Conservation (phyloP, 2,329 filamentous ascomycete species). For the Arthroderma sp. region DNA sequence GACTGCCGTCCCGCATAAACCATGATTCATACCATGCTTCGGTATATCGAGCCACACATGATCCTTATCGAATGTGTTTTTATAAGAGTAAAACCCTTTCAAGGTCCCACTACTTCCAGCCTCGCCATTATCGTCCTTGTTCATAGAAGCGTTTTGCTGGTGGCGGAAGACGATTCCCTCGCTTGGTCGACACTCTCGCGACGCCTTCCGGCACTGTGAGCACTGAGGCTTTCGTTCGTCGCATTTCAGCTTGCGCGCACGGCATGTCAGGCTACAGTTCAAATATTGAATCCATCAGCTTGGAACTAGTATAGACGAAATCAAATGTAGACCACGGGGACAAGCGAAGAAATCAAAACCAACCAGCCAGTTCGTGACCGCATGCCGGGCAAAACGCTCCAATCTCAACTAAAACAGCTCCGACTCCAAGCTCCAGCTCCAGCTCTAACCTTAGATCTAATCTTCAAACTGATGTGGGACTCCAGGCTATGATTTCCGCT, state of each 20-base stretch:
- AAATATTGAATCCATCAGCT: neutral
- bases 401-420: neutral
- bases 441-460: no score
- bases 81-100: conserved; percentile 52
- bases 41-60: conserved; percentile 52
- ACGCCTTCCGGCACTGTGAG: conserved; percentile 48
- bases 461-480: no score
- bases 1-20: neutral
- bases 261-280: conserved; percentile 39
- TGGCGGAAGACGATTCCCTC: conserved; percentile 54
- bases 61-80: conserved; percentile 49
- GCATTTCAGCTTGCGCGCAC: conserved; percentile 51
- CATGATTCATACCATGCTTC: conserved; percentile 35
- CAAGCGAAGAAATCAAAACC: conserved; percentile 11
- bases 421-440: no score
- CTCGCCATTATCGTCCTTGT: conserved; percentile 33
- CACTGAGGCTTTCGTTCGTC: conserved; percentile 50
- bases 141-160: conserved; percentile 58
- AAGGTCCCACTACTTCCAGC: conserved; percentile 31
- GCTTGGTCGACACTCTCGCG: conserved; percentile 46
- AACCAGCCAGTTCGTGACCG: conserved; percentile 33
- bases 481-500: no score
- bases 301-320: neutral
- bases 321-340: neutral
- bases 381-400: conserved; percentile 19